phyloP scores from a whole-genome alignment of 306 rosid genomes.

The Comarum palustre region DNA sequence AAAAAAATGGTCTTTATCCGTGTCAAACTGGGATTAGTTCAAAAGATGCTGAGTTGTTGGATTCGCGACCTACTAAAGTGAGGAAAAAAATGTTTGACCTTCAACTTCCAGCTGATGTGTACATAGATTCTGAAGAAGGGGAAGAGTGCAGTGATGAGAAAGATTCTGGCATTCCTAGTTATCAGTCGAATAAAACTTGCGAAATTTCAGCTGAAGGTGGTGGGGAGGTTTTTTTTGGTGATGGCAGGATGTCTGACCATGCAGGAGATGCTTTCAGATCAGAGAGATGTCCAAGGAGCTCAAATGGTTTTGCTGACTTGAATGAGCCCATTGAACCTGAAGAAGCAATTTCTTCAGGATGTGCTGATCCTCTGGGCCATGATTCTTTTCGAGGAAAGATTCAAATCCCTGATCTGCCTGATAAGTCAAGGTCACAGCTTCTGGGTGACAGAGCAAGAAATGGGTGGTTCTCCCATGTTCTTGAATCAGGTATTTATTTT shows the following conservation, averaged over 20 bases:
- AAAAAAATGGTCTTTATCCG: conserved; percentile 41
- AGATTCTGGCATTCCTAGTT: conserved; percentile 34
- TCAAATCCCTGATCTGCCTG: conserved; percentile 40
- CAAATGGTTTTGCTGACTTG: conserved; percentile 72
- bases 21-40: conserved; percentile 56
- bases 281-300: conserved; percentile 37
- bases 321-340: conserved; percentile 76
- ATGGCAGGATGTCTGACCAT: conserved; percentile 38
- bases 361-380: conserved; percentile 31
- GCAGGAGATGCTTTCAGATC: conserved; percentile 47
- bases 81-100: conserved; percentile 83
- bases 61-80: conserved; percentile 68
- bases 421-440: conserved; percentile 40
- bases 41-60: conserved; percentile 66
- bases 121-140: conserved; percentile 77
- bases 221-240: conserved; percentile 35
- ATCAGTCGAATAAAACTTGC: conserved; percentile 41
- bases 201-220: conserved; percentile 38
- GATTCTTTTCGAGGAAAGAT: conserved; percentile 39
- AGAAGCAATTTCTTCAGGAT: conserved; percentile 54
- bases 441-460: conserved; percentile 39
- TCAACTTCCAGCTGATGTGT: conserved; percentile 83
- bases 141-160: conserved; percentile 65
- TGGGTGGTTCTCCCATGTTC: conserved; percentile 46
- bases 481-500: conserved; percentile 63